phyloP scores from a whole-genome alignment of 805 yeast species.

The Ascoidea rubescens region DNA sequence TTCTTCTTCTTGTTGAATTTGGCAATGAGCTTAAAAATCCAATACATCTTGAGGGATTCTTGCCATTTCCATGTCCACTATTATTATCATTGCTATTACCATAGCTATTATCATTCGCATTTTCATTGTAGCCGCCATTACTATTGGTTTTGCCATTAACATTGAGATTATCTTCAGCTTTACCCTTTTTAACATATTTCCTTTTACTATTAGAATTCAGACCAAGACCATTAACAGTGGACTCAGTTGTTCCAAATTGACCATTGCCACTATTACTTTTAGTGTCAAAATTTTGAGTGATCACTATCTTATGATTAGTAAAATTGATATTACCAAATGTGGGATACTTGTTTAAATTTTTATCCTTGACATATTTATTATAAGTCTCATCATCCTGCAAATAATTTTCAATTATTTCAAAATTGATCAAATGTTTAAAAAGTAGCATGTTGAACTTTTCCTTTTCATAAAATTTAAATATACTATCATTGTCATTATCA shows the following conservation, averaged over 20 bases:
- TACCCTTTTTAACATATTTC: neutral
- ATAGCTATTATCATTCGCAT: no score
- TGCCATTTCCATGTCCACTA: no score
- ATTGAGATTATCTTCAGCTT: no score
- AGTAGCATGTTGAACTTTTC: neutral
- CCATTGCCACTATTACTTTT: no score
- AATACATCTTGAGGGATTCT: neutral
- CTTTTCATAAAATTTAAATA: neutral
- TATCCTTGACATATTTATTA: neutral
- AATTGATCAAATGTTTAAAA: neutral
- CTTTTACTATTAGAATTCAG: neutral
- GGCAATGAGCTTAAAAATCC: neutral
- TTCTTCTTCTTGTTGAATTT: neutral
- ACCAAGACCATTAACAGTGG: no score
- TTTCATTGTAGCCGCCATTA: no score
- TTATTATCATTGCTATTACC: no score
- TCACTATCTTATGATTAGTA: neutral
- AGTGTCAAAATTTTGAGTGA: no score
- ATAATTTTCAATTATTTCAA: neutral
- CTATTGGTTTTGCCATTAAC: no score
- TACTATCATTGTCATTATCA: neutral
- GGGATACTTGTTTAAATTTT: neutral
- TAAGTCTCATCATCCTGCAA: neutral
- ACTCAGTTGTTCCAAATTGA: no score
- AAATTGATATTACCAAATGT: neutral